Conservation (phyloP, 176 grass and related monocot genomes). For the Carex pumila region DNA sequence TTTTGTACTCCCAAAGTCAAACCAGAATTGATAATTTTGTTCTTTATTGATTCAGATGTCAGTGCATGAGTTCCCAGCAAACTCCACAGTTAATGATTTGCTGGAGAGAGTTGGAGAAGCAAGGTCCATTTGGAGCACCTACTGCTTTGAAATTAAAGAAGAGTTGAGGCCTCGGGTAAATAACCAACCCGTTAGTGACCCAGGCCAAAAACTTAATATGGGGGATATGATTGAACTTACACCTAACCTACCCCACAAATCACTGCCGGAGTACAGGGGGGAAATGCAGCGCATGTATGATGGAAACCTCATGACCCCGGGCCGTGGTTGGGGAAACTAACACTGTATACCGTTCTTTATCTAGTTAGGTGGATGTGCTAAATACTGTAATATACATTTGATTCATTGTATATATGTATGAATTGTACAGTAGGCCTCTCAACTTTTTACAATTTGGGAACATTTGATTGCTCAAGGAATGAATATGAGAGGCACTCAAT, state of each 20-base stretch:
- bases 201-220: constrained; percentile 52
- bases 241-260: constrained; percentile 59
- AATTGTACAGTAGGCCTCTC: constrained; percentile 24
- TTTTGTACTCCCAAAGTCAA: not conserved
- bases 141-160: constrained; percentile 65
- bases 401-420: constrained; percentile 49
- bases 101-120: constrained; percentile 52
- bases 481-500: not conserved
- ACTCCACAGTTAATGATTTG: constrained; percentile 58
- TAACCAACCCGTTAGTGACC: constrained; percentile 47
- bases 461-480: constrained; percentile 14
- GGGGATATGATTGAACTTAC: constrained; percentile 78
- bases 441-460: not conserved
- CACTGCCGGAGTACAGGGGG: constrained; percentile 65
- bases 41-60: constrained; percentile 59
- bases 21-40: constrained; percentile 12
- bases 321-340: constrained; percentile 36
- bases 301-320: constrained; percentile 42
- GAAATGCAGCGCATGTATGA: constrained; percentile 99
- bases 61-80: constrained; percentile 63
- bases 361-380: constrained; percentile 26
- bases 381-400: constrained; percentile 33
- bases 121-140: constrained; percentile 51
- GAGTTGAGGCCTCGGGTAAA: constrained; percentile 74
- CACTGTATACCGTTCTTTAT: not conserved